Percentiles rank a stretch among this genome's conserved stretches.
phyloP scores from a whole-genome alignment of 192 early-diverging fungal genomes.

The Podila epicladia region DNA sequence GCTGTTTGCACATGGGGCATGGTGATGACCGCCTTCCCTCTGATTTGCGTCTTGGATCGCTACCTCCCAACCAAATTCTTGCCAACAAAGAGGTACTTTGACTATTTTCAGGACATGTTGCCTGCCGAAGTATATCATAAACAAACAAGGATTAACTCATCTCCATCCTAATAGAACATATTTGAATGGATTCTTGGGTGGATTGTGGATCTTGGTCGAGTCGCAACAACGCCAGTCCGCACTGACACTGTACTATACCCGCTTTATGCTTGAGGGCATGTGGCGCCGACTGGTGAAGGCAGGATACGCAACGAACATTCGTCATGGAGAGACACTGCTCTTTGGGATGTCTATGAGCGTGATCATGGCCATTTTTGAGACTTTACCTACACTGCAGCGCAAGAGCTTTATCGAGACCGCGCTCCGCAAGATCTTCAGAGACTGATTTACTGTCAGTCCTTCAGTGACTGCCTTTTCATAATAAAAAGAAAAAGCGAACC shows the following conservation, averaged over 20 bases:
- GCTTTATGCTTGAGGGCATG: constrained; percentile 33
- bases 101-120: too few species aligned
- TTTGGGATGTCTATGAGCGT: constrained; percentile 22
- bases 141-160: not conserved
- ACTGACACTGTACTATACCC: constrained; percentile 33
- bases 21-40: constrained; percentile 2
- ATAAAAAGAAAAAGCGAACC: not conserved
- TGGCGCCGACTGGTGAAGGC: constrained; percentile 46
- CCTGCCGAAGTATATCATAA: too few species aligned
- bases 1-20: constrained; percentile 9
- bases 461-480: not conserved
- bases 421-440: constrained; percentile 11
- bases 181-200: constrained; percentile 42
- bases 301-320: constrained; percentile 14
- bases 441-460: not conserved
- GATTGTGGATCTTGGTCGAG: constrained; percentile 44
- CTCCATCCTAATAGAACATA: constrained; percentile 20
- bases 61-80: constrained; percentile 5
- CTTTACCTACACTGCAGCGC: not conserved
- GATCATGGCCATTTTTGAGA: constrained; percentile 21
- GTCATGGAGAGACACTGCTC: constrained; percentile 8
- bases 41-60: constrained; percentile 5
- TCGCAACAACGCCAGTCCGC: constrained; percentile 15
- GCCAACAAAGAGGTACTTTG: constrained; percentile 10
- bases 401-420: constrained; percentile 12